Evolutionary conservation across 2,329 filamentous ascomycete species (phyloP).

Genomic region (Claviceps humidiphila): DNA sequence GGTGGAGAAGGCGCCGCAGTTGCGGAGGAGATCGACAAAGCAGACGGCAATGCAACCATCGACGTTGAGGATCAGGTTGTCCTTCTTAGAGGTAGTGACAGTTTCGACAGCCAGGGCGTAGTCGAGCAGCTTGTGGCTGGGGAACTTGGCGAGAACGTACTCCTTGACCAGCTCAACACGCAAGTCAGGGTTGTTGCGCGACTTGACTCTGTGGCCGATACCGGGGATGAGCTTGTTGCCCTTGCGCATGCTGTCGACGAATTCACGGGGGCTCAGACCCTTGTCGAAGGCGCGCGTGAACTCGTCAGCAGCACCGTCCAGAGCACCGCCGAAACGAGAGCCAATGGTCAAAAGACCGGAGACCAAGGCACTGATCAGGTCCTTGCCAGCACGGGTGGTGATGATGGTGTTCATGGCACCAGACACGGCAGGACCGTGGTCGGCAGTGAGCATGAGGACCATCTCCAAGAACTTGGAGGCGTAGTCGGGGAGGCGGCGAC

Average conservation of each 20-base stretch:
- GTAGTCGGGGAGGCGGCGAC: slow-evolving; percentile 86
- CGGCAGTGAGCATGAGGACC: slow-evolving; percentile 99
- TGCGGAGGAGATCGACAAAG: slow-evolving; percentile 95
- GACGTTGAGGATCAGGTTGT: slow-evolving; percentile 98
- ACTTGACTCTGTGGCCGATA: slow-evolving; percentile 99
- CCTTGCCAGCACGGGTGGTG: slow-evolving; percentile 97
- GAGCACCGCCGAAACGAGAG: slow-evolving; percentile 94
- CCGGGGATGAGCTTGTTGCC: slow-evolving; percentile 99
- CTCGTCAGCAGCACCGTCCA: slow-evolving; percentile 95
- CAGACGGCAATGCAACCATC: slow-evolving; percentile 96
- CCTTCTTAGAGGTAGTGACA: slow-evolving; percentile 98
- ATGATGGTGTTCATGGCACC: slow-evolving; percentile 99
- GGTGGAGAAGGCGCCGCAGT: slow-evolving; percentile 89
- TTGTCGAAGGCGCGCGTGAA: slow-evolving; percentile 98
- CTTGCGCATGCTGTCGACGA: slow-evolving; percentile 97
- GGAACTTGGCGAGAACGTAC: slow-evolving; percentile 95
- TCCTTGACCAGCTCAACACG: slow-evolving; percentile 99
- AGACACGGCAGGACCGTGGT: slow-evolving; percentile 96
- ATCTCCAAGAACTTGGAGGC: slow-evolving; percentile 99
- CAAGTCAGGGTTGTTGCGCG: slow-evolving; percentile 98
- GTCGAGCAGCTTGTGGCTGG: slow-evolving; percentile 94
- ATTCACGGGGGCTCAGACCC: slow-evolving; percentile 94
- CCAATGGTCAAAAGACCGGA: slow-evolving; percentile 96
- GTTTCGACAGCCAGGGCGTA: slow-evolving; percentile 96
- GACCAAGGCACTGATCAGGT: slow-evolving; percentile 89